Base-by-base conservation (phyloP, 306 rosid genomes). In the Oxytropis ochrocephala region DNA sequence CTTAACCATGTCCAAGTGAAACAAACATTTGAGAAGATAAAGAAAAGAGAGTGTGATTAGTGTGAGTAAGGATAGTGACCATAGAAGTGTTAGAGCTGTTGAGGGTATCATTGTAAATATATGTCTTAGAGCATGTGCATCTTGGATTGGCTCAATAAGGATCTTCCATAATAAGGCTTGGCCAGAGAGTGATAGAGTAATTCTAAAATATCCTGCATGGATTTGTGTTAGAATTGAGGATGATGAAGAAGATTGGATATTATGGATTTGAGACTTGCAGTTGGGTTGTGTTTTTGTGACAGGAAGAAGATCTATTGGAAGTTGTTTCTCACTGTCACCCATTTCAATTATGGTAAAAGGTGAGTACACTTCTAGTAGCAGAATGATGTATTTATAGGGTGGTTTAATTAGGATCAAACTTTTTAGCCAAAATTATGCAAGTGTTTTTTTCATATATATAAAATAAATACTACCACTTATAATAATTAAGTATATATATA, bases 141-240 rank as follows among this genome's bases (percentile, higher is more conserved):
- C 77, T 54, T 75, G 73, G 51, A 80, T 75, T 67, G 84, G 79
- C 29, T 68, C 44, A 7, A 73, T 73, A 17, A 76, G 77, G 53
- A 64, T 69, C 68, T 82, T 84, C 84, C 86, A 84, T 60, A 84
- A 42, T 5, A 87, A 70, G 52, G 89, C 80, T 68, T 87, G 89
- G 57, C 85, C 75, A 0, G 82, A 80, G 18, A 87, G 80, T 3
- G 92, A 70, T 4, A 84, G 39, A 43, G 78, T 80, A 42, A 87
- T 84, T 48, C 85, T 82, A 38, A 87, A 87, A 71, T 80, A 84
- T 48, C 92, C 89, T 72, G 92, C 92, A 77, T 82, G 89, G 21
- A 84, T 44, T 57, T 72, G 55, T 10, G 65, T 59, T 11, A 84
- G 67, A 48, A 84, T 54, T 8, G 48, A 51, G 21, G 61, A 70